Conservation (phyloP, 208 protist species). For the Leishmania gerbilli region DNA sequence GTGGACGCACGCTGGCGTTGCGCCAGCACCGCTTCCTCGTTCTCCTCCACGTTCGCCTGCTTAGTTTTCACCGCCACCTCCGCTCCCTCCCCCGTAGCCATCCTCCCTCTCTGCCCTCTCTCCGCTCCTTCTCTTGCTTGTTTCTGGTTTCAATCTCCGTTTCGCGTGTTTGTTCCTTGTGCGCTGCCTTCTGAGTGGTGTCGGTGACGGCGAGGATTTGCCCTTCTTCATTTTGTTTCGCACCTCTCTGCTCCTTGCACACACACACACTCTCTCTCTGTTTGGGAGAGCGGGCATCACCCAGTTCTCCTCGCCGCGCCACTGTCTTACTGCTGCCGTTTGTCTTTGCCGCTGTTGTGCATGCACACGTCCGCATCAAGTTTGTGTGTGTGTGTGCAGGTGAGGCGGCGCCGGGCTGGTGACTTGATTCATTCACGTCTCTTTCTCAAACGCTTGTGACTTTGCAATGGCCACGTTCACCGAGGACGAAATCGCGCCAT, state of each 20-base stretch:
- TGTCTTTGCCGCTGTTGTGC: background rate
- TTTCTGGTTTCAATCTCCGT: background rate
- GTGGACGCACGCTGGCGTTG: background rate
- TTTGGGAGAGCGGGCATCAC: background rate
- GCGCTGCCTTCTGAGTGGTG: background rate
- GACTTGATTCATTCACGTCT: background rate
- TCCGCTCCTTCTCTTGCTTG: background rate
- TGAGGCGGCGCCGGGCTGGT: background rate
- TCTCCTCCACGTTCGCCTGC: background rate
- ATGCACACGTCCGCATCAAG: background rate
- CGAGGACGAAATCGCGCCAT: slow-evolving; percentile 40
- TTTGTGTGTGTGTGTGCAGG: background rate
- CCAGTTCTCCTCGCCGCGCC: background rate
- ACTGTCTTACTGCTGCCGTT: background rate
- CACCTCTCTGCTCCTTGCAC: background rate
- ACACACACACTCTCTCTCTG: background rate
- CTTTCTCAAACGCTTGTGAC: background rate
- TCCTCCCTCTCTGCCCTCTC: background rate
- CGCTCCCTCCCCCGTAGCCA: background rate
- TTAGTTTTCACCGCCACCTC: background rate
- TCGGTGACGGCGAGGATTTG: background rate
- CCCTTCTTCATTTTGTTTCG: background rate
- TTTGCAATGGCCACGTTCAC: slow-evolving; percentile 22
- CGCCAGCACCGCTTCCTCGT: background rate
- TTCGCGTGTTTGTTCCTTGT: background rate